Conservation (phyloP, 164 flowering plant genomes). For the Platanus orientalis region DNA sequence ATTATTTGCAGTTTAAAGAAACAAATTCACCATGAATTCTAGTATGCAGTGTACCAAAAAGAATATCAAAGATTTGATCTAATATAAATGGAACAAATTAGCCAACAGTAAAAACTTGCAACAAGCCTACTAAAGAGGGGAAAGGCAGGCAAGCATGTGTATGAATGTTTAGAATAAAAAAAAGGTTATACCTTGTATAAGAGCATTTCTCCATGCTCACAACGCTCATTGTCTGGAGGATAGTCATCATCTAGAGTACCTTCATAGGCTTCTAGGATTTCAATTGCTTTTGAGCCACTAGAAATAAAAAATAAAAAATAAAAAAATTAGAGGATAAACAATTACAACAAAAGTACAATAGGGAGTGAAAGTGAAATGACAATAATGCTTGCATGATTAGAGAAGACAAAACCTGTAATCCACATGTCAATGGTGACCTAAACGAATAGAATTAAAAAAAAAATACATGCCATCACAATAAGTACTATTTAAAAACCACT, state of each 20-base stretch:
- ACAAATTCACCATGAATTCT: neutral
- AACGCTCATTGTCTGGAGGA: slow-evolving; percentile 94
- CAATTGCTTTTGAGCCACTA: slow-evolving; percentile 89
- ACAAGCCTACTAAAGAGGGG: neutral
- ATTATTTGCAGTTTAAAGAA: no score
- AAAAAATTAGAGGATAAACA: slow-evolving; percentile 10
- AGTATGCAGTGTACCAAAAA: neutral
- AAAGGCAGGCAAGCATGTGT: neutral
- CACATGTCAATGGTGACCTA: no score
- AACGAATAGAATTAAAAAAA: no score
- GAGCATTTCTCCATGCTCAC: slow-evolving; percentile 98
- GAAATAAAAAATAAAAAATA: no score
- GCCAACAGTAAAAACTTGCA: no score
- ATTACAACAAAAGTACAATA: no score
- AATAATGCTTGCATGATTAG: no score
- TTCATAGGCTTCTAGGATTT: slow-evolving; percentile 97
- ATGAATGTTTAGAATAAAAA: neutral
- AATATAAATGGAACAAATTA: neutral
- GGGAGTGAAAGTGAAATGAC: no score
- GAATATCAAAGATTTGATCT: neutral
- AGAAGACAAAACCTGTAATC: no score
- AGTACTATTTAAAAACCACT: no score
- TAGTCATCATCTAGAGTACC: slow-evolving; percentile 97
- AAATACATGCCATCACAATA: no score
- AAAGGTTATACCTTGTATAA: slow-evolving; percentile 81